phyloP scores from a whole-genome alignment of 192 early-diverging fungal genomes.

The Coemansia sp. region DNA sequence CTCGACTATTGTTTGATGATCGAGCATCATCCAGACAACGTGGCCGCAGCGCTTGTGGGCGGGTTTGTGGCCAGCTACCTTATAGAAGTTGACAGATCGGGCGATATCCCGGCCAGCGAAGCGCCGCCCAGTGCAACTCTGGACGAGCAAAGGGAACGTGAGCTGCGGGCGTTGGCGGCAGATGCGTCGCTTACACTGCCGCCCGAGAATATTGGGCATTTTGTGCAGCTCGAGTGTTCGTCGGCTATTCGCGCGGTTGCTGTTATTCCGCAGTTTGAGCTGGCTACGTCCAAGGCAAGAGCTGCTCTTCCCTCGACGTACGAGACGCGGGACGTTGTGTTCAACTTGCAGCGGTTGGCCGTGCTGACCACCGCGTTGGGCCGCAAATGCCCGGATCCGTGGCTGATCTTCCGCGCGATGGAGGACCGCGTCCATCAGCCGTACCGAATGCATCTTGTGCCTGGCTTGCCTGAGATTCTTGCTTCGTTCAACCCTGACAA shows the following conservation, averaged over 20 bases:
- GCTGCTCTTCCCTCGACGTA: conserved; percentile 79
- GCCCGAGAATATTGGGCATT: conserved; percentile 65
- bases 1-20: conserved; percentile 90
- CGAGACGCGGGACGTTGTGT: conserved; percentile 75
- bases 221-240: conserved; percentile 64
- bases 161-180: conserved; percentile 18
- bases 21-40: conserved; percentile 98
- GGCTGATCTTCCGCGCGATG: conserved; percentile 89
- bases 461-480: conserved; percentile 88
- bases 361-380: conserved; percentile 84
- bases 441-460: conserved; percentile 90
- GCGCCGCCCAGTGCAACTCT: conserved; percentile 7
- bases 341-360: conserved; percentile 93
- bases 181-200: conserved; percentile 40
- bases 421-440: conserved; percentile 95
- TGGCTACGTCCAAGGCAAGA: conserved; percentile 89
- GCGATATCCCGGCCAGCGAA: conserved; percentile 40
- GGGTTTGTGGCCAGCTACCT: conserved; percentile 91
- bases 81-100: conserved; percentile 50
- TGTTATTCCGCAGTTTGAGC: conserved; percentile 87
- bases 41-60: conserved; percentile 88
- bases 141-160: conserved; percentile 15
- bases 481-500: conserved; percentile 67
- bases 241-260: conserved; percentile 70
- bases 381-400: conserved; percentile 65